Evolutionary conservation across 495 filamentous ascomycete species (phyloP).

Genomic region (Xylaria castorea): DNA sequence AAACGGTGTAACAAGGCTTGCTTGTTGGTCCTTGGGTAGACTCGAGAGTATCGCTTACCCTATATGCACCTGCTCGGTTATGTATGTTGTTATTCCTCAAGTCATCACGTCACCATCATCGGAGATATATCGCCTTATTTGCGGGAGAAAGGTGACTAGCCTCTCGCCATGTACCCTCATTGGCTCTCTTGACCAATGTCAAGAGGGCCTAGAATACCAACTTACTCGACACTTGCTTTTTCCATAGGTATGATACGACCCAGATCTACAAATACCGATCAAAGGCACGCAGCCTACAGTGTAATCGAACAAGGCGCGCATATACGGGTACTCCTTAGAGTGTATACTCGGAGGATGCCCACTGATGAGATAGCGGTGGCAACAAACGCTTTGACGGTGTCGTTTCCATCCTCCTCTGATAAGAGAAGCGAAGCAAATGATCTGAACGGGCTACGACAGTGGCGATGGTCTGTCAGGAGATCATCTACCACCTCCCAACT

Average conservation of each 20-base stretch:
- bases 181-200: not conserved
- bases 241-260: slow-evolving; percentile 12
- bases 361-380: not conserved
- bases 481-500: not conserved
- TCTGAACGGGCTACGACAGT: not conserved
- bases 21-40: not conserved
- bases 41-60: not conserved
- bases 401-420: not conserved
- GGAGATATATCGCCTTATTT: slow-evolving; percentile 20
- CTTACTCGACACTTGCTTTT: slow-evolving; percentile 8
- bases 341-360: not conserved
- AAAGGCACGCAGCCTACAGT: not conserved
- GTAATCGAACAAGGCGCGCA: not conserved
- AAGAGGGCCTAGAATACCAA: slow-evolving; percentile 1
- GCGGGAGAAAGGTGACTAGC: not conserved
- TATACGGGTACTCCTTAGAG: not conserved
- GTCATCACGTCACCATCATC: slow-evolving; percentile 4
- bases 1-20: slow-evolving; percentile 11
- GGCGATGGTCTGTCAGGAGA: slow-evolving; percentile 1
- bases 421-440: not conserved
- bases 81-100: slow-evolving; percentile 1
- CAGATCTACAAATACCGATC: not conserved
- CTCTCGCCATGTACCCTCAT: slow-evolving; percentile 18
- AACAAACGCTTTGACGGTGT: not conserved
- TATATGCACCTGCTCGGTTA: slow-evolving; percentile 22